Evolutionary conservation across 176 grass and related monocot species (phyloP).

Genomic region (Aegilops speltoides): DNA sequence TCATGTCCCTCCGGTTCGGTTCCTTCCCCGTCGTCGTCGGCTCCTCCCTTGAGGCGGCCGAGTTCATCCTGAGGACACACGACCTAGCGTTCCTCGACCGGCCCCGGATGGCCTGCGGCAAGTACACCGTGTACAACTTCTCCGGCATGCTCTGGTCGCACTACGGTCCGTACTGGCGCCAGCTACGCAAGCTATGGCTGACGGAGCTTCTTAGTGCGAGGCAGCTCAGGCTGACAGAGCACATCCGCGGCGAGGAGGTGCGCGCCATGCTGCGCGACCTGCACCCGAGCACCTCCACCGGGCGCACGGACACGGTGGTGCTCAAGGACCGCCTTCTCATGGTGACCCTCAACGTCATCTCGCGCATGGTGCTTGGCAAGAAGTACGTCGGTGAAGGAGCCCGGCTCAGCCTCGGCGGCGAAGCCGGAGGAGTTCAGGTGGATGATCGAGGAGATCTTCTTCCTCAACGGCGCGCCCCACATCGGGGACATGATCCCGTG

Average conservation of each 20-base stretch:
- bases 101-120: slow-evolving; percentile 50
- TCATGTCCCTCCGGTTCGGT: slow-evolving; percentile 42
- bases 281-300: slow-evolving; percentile 9
- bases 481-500: slow-evolving; percentile 88
- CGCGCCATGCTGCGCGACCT: slow-evolving; percentile 45
- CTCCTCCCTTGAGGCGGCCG: slow-evolving; percentile 60
- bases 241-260: slow-evolving; percentile 59
- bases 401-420: neutral
- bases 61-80: slow-evolving; percentile 67
- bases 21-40: slow-evolving; percentile 32
- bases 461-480: slow-evolving; percentile 74
- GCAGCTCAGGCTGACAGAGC: slow-evolving; percentile 59
- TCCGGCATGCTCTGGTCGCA: slow-evolving; percentile 61
- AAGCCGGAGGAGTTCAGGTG: slow-evolving; percentile 76
- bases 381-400: slow-evolving; percentile 43
- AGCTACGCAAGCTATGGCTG: slow-evolving; percentile 70
- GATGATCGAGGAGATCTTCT: slow-evolving; percentile 82
- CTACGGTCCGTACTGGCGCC: slow-evolving; percentile 67
- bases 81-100: slow-evolving; percentile 58
- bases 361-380: slow-evolving; percentile 77
- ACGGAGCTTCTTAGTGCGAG: slow-evolving; percentile 67
- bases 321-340: slow-evolving; percentile 67
- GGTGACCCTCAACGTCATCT: slow-evolving; percentile 71
- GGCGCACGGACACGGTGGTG: slow-evolving; percentile 20
- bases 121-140: slow-evolving; percentile 71